Evolutionary conservation across 805 yeast genomes (phyloP).

Genomic region (Candida pseudofarinosa): DNA sequence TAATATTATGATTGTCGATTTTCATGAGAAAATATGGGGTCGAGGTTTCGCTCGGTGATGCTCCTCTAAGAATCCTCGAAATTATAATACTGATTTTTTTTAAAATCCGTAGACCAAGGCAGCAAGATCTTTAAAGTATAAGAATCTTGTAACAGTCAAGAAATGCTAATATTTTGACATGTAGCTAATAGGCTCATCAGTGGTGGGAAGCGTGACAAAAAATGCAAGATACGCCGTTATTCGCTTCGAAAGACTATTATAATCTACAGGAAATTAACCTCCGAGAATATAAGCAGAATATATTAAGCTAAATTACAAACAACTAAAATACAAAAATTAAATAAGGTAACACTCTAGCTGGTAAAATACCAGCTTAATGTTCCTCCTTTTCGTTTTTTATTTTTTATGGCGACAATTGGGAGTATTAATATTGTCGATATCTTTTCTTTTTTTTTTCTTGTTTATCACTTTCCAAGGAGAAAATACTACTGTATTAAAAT

Average conservation of each 20-base stretch:
- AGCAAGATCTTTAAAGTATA: no score
- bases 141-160: no score
- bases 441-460: neutral
- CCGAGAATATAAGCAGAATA: neutral
- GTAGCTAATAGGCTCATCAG: no score
- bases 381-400: neutral
- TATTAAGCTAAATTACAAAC: slow-evolving; percentile 3
- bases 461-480: no score
- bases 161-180: no score
- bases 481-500: neutral
- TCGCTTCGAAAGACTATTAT: neutral
- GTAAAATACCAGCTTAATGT: neutral
- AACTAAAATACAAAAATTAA: slow-evolving; percentile 1
- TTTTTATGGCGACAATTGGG: neutral
- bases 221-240: no score
- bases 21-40: slow-evolving; percentile 4
- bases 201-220: no score
- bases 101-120: no score
- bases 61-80: neutral
- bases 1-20: neutral
- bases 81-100: no score
- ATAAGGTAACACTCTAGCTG: neutral
- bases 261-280: neutral
- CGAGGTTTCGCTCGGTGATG: neutral
- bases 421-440: neutral